Conservation (phyloP, 805 yeast genomes). For the Sugiyamaella qingdaonensis region DNA sequence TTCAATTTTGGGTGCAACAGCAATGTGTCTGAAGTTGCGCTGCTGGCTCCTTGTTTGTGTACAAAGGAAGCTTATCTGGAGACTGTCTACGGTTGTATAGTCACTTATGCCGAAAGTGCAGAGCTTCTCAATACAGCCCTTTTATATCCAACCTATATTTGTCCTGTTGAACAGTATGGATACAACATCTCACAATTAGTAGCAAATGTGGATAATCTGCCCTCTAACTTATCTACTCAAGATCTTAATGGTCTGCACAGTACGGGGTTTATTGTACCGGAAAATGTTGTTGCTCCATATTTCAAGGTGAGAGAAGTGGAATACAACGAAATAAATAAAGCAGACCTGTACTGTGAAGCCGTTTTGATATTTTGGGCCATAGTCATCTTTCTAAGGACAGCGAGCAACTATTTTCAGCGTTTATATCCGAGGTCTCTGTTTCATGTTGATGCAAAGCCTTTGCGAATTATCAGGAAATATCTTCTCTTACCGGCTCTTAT, state of each 20-base stretch:
- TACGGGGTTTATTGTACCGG: conserved; percentile 4
- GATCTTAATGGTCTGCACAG: conserved; percentile 1
- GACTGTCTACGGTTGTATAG: conserved; percentile 8
- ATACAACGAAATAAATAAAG: background rate
- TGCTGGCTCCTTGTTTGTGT: conserved; percentile 9
- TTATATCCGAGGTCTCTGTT: conserved; percentile 18
- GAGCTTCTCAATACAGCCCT: background rate
- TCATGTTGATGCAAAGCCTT: background rate
- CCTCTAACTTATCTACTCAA: background rate
- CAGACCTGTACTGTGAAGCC: conserved; percentile 7
- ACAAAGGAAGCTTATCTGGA: conserved; percentile 2
- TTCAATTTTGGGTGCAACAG: conserved; percentile 6
- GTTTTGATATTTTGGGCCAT: conserved; percentile 14
- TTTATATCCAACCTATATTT: conserved; percentile 33
- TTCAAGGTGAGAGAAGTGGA: background rate
- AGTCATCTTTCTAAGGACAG: conserved; percentile 7
- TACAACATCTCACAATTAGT: background rate
- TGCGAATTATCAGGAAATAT: conserved; percentile 18
- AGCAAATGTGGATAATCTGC: background rate
- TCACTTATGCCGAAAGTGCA: conserved; percentile 3
- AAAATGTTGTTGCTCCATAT: background rate
- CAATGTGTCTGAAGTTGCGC: background rate
- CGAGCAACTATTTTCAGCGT: conserved; percentile 6
- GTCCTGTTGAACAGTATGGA: conserved; percentile 26
- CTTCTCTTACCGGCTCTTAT: conserved; percentile 31